Evolutionary conservation across 305 asterid species (phyloP).

Genomic region (Solanum hybrid): DNA sequence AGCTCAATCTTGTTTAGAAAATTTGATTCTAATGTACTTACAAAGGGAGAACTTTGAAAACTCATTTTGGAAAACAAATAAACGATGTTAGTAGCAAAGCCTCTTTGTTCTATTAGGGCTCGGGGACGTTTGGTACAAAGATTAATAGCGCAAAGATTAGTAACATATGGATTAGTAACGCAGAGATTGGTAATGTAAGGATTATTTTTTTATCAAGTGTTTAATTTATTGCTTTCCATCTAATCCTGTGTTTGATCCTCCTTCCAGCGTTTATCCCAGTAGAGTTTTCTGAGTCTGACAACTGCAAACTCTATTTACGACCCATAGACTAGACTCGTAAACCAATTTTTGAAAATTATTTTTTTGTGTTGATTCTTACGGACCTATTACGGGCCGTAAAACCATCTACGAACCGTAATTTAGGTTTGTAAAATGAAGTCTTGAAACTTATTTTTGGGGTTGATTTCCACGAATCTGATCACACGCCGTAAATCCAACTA

Average conservation of each 20-base stretch:
- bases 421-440: background rate
- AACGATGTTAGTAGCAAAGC: constrained; percentile 1
- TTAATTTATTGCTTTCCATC: background rate
- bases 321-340: background rate
- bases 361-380: background rate
- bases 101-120: background rate
- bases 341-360: too few relatives aligned
- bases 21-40: background rate
- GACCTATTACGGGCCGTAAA: background rate
- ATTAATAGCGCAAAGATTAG: background rate
- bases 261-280: fast-evolving
- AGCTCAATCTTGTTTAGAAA: background rate
- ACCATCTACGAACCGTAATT: background rate
- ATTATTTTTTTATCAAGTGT: too few relatives aligned
- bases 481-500: background rate
- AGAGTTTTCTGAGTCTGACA: background rate
- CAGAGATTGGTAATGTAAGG: too few relatives aligned
- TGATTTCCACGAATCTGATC: too few relatives aligned
- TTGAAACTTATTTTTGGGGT: background rate
- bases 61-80: background rate
- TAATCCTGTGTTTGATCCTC: background rate
- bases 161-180: background rate
- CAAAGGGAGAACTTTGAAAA: background rate
- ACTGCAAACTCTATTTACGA: too few relatives aligned
- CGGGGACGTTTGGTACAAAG: background rate